Evolutionary conservation across 164 flowering plant genomes (phyloP).

Genomic region (Brasenia schreberi): DNA sequence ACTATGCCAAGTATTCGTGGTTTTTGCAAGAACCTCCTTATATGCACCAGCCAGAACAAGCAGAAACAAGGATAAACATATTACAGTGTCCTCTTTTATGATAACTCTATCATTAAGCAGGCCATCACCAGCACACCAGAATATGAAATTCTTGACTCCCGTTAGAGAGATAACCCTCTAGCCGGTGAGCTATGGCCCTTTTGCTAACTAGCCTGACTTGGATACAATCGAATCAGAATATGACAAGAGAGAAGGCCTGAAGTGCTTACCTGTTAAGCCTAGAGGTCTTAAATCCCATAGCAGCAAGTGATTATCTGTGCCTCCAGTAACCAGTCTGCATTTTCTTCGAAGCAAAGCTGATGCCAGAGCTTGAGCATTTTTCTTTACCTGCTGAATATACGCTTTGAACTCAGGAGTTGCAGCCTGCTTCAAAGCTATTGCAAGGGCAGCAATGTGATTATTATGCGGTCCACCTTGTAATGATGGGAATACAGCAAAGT

Average conservation of each 20-base stretch:
- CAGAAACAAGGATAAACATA: too few species aligned
- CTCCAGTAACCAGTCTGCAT: slow-evolving; percentile 81
- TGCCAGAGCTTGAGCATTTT: slow-evolving; percentile 84
- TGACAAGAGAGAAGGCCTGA: not conserved
- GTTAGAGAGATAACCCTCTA: too few species aligned
- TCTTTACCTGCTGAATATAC: slow-evolving; percentile 81
- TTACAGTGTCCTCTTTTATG: too few species aligned
- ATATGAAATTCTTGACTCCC: too few species aligned
- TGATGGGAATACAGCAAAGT: slow-evolving; percentile 82
- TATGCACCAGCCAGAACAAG: too few species aligned
- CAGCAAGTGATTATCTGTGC: slow-evolving; percentile 87
- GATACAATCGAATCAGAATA: too few species aligned
- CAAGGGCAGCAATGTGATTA: slow-evolving; percentile 94
- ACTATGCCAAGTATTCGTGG: too few species aligned
- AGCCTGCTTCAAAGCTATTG: slow-evolving; percentile 81
- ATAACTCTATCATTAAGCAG: too few species aligned
- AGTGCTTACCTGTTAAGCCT: slow-evolving; percentile 56
- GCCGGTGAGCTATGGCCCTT: too few species aligned
- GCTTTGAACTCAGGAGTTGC: slow-evolving; percentile 73
- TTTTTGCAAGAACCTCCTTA: too few species aligned
- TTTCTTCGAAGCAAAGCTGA: slow-evolving; percentile 56
- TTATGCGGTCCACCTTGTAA: slow-evolving; percentile 97
- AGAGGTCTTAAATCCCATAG: slow-evolving; percentile 77
- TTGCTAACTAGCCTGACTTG: too few species aligned
- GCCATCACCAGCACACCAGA: too few species aligned